Evolutionary conservation across 805 yeast genomes (phyloP), one percentile per base, ranked within the genome.

Genomic region (Starmerella lactis-condensi): DNA sequence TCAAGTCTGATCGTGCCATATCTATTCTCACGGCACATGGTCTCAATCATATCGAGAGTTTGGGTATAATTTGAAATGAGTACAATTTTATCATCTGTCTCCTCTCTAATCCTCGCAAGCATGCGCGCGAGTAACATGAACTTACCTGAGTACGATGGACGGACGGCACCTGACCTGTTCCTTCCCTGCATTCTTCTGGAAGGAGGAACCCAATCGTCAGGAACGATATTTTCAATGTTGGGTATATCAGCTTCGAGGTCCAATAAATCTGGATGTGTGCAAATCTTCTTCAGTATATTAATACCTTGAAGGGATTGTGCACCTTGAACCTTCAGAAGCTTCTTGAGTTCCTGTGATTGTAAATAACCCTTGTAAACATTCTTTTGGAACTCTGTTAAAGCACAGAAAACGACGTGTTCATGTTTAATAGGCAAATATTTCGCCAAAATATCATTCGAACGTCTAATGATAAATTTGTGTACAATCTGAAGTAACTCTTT

Each of bases 381-480:
- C 30, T 60, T 56, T 53, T 89, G 98, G 54, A 83, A 64, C 1
- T 78, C 79, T 2, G 85, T 65, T 33, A 89, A 56, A 26, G 72
- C 74, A 38, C 89, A 82, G 52, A 85, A 89, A n/a, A 89, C 76
- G 15, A 89, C 96, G 53, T 89, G 93, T 52, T 89, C 98, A 50
- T 82, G 83, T 53, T 89, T 89, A 39, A 91, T 79, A 0, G 98
- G 98, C 37, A 89, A 61, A 48, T 89, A 89, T 53, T 89, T 85
- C 19, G 94, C 75, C 33, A 89, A 60, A 44, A 89, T 78, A 52
- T 89, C 98, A 56, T 89, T 89, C 1, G 96, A 82, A 48, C 98
- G 70, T 50, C 98, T 66, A 37, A 89, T 89, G 50, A 89, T 89
- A 51, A 85, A 85, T 43, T 71, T 75, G 21, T 83, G 76, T 2